These are phyloP conservation scores for Entomortierella parvispora DNA, from an alignment of 192 early-diverging fungal genomes.

Conservation along the genomic window DNA sequence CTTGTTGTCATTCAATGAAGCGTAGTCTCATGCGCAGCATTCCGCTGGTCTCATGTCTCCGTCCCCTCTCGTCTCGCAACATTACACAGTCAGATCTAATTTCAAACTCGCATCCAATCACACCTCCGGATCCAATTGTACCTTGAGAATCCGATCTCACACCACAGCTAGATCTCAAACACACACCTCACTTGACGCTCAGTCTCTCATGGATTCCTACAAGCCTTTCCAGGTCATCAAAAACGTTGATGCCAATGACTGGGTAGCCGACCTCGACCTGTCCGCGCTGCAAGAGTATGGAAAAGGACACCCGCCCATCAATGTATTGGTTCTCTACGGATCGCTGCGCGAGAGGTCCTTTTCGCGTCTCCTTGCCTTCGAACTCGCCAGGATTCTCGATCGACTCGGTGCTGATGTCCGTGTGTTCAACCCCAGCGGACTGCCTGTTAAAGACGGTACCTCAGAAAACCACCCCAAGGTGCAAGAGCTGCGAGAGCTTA, in stretches of 20 bases:
- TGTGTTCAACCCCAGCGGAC: constrained; percentile 59
- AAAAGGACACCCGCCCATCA: constrained; percentile 26
- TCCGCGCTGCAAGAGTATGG: constrained; percentile 27
- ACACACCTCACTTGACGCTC: neutral
- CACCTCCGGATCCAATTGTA: neutral
- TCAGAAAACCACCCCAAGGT: constrained; percentile 62
- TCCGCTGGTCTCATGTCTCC: neutral
- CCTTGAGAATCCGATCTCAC: neutral
- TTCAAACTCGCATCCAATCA: neutral
- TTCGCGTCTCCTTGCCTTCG: constrained; percentile 60
- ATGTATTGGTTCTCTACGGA: constrained; percentile 61
- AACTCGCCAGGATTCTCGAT: constrained; percentile 61
- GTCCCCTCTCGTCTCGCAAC: neutral
- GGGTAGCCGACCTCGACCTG: constrained; percentile 39
- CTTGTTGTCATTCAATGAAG: too few species aligned
- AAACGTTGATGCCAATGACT: constrained; percentile 14
- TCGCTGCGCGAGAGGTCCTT: constrained; percentile 58
- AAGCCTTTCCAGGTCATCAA: constrained; percentile 31
- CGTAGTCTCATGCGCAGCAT: neutral
- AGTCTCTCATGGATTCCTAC: constrained; percentile 8
- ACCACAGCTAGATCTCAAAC: neutral
- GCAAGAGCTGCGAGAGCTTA: constrained; percentile 57
- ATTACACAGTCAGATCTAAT: constrained; percentile 3
- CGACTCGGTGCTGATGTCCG: constrained; percentile 59
- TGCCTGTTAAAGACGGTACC: constrained; percentile 62